These are phyloP conservation scores for Berberis thunbergii DNA, from an alignment of 164 flowering plant genomes.

Conservation along the genomic window DNA sequence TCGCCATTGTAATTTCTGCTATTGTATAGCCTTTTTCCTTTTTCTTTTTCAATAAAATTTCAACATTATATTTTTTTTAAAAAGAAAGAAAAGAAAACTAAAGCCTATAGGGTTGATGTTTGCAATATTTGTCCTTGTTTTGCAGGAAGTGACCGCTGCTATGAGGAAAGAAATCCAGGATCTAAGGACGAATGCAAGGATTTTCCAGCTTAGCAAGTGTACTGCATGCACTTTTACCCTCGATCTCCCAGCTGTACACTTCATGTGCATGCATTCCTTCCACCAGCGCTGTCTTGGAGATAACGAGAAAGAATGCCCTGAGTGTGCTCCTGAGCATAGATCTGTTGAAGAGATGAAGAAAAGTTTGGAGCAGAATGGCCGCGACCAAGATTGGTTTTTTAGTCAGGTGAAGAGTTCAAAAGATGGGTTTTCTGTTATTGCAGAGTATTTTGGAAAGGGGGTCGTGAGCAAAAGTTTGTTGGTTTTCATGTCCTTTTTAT, in stretches of 20 bases:
- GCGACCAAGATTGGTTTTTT: constrained; percentile 72
- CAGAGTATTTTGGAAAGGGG: constrained; percentile 94
- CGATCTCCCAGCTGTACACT: constrained; percentile 98
- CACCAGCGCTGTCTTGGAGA: constrained; percentile 97
- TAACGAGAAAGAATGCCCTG: constrained; percentile 96
- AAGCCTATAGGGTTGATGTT: not conserved
- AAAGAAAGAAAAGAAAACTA: too few species aligned
- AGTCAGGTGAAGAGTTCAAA: constrained; percentile 73
- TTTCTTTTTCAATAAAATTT: too few species aligned
- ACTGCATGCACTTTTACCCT: constrained; percentile 96
- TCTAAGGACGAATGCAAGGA: constrained; percentile 92
- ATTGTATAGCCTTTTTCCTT: too few species aligned
- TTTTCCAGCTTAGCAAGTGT: constrained; percentile 98
- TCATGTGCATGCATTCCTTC: constrained; percentile 98
- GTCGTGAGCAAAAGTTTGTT: constrained; percentile 88
- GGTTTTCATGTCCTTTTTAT: too few species aligned
- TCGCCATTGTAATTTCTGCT: too few species aligned
- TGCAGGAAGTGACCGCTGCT: constrained; percentile 71
- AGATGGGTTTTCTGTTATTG: constrained; percentile 95
- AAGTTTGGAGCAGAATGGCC: constrained; percentile 77
- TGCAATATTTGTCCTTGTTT: not conserved
- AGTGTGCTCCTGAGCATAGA: constrained; percentile 89
- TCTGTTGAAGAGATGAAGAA: constrained; percentile 81
- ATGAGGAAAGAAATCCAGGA: constrained; percentile 96
- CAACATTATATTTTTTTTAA: too few species aligned